Conservation (phyloP, 495 filamentous ascomycete genomes). For the Parmelia sp. region DNA sequence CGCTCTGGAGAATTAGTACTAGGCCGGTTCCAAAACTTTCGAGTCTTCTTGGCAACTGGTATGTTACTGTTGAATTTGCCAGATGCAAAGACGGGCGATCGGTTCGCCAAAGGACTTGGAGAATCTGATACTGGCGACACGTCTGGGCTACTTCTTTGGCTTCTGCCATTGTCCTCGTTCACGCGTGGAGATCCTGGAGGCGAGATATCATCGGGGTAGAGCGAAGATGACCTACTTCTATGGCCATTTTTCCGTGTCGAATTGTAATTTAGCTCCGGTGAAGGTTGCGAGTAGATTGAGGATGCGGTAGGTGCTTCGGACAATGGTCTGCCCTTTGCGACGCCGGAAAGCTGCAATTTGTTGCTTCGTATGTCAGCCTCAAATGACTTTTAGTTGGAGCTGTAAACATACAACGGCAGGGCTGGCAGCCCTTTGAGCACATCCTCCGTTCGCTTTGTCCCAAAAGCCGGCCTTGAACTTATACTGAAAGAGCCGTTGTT, state of each 20-base stretch:
- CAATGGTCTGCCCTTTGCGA: conserved; percentile 22
- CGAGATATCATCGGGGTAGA: conserved; percentile 39
- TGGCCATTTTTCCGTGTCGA: conserved; percentile 17
- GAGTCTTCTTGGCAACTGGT: conserved; percentile 26
- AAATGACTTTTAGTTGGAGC: neutral
- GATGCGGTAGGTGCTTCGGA: conserved; percentile 36
- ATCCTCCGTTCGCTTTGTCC: conserved; percentile 25
- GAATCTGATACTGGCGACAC: conserved; percentile 44
- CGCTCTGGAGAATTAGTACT: conserved; percentile 21
- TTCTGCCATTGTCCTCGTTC: conserved; percentile 13
- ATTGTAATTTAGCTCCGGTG: conserved; percentile 26
- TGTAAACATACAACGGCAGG: conserved; percentile 38
- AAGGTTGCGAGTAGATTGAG: conserved; percentile 41
- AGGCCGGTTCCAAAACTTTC: conserved; percentile 23
- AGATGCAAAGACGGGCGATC: conserved; percentile 8
- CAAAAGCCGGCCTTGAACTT: conserved; percentile 28
- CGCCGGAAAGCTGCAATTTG: conserved; percentile 17
- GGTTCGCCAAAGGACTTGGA: conserved; percentile 18
- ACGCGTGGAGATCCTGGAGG: conserved; percentile 39
- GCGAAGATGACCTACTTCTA: conserved; percentile 27
- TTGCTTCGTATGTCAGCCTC: conserved; percentile 7
- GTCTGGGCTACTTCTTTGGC: conserved; percentile 33
- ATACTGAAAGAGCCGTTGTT: conserved; percentile 25
- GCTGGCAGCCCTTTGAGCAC: conserved; percentile 36
- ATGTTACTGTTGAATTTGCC: conserved; percentile 25